These are phyloP conservation scores for Clavaria fumosa DNA, from an alignment of 768 basidiomycete species.

Conservation along the genomic window DNA sequence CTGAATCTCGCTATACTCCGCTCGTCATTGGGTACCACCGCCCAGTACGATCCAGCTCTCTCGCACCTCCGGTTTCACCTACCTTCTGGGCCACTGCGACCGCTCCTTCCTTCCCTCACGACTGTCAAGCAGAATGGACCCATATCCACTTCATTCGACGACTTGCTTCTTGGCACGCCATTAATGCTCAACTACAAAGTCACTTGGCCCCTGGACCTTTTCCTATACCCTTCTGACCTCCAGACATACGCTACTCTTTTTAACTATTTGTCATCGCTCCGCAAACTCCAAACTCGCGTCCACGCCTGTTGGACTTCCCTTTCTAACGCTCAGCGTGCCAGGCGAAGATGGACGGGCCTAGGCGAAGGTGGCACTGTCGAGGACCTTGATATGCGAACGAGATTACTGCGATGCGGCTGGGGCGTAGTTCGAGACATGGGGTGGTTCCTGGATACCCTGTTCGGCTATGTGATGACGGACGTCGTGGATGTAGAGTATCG, in stretches of 20 bases:
- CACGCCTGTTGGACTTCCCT: slow-evolving; percentile 75
- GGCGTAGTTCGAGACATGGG: slow-evolving; percentile 77
- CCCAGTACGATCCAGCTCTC: slow-evolving; percentile 73
- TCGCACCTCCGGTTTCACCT: slow-evolving; percentile 59
- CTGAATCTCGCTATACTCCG: slow-evolving; percentile 75
- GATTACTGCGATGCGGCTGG: slow-evolving; percentile 69
- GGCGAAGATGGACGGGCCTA: slow-evolving; percentile 74
- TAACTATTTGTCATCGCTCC: slow-evolving; percentile 67
- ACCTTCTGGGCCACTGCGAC: slow-evolving; percentile 68
- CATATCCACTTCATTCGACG: slow-evolving; percentile 48
- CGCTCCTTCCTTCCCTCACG: slow-evolving; percentile 61
- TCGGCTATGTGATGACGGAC: slow-evolving; percentile 81
- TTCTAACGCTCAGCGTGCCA: slow-evolving; percentile 71
- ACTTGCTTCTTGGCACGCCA: slow-evolving; percentile 67
- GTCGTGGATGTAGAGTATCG: slow-evolving; percentile 77
- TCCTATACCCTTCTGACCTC: slow-evolving; percentile 64
- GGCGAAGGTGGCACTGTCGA: slow-evolving; percentile 73
- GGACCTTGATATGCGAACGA: slow-evolving; percentile 47
- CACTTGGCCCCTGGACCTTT: slow-evolving; percentile 81
- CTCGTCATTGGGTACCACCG: slow-evolving; percentile 76
- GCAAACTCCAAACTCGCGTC: slow-evolving; percentile 70
- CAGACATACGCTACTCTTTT: slow-evolving; percentile 63
- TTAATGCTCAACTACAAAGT: slow-evolving; percentile 55
- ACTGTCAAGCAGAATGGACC: slow-evolving; percentile 14
- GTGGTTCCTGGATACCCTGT: slow-evolving; percentile 77